Conservation (phyloP, 1,284 basidiomycete species). For the Ceratobasidium sp. region DNA sequence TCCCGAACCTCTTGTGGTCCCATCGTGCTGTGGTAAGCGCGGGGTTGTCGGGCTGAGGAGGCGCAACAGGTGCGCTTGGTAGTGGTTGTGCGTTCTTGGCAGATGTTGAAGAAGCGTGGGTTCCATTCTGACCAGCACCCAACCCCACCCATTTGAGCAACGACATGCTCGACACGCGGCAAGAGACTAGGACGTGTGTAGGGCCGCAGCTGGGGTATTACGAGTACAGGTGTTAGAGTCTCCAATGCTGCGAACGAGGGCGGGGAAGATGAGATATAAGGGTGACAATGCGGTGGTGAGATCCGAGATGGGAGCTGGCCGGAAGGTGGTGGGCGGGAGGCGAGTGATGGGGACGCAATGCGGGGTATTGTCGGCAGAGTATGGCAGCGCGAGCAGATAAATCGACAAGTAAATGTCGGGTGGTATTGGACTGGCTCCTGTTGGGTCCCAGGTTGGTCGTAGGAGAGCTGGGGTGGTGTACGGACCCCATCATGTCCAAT, state of each 20-base stretch:
- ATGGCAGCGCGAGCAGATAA: neutral
- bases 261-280: neutral
- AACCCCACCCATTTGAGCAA: slow-evolving; percentile 29
- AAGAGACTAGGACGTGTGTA: neutral
- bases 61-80: neutral
- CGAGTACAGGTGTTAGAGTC: neutral
- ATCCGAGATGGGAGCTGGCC: slow-evolving; percentile 1
- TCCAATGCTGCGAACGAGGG: slow-evolving; percentile 13
- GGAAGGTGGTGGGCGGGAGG: neutral
- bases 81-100: neutral
- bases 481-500: slow-evolving; percentile 4
- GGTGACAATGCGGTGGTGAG: slow-evolving; percentile 3
- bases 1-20: slow-evolving; percentile 85
- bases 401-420: neutral
- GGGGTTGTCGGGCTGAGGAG: slow-evolving; percentile 33
- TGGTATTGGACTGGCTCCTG: neutral
- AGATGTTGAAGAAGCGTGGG: neutral
- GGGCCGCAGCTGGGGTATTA: slow-evolving; percentile 9
- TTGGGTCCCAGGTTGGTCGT: neutral
- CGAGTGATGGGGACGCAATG: neutral
- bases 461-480: slow-evolving; percentile 1
- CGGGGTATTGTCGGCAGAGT: slow-evolving; percentile 18
- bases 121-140: neutral
- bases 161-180: slow-evolving; percentile 32
- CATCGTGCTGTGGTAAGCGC: slow-evolving; percentile 35